phyloP scores from a whole-genome alignment of 75 land plant genomes.

The Sequoia sempervirens region DNA sequence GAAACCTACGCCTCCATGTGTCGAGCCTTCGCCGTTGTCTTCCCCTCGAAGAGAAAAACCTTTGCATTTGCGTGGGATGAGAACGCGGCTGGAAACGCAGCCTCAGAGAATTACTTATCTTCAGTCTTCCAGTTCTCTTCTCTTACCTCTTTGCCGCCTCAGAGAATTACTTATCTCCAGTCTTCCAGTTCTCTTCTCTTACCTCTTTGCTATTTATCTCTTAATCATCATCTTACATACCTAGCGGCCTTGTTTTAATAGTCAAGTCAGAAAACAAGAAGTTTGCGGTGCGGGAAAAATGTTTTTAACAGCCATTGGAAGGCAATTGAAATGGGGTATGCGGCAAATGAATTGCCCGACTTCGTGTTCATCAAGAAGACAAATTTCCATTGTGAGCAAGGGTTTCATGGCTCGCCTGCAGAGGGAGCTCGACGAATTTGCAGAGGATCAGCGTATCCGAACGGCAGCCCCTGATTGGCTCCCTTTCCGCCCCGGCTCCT shows the following conservation, averaged over 20 bases:
- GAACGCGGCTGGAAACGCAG: too few relatives aligned
- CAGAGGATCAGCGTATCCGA: neutral
- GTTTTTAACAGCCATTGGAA: neutral
- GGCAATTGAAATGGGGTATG: neutral
- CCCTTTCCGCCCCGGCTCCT: conserved; percentile 8
- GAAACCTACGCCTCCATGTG: too few relatives aligned
- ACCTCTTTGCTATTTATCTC: too few relatives aligned
- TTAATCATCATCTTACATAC: too few relatives aligned
- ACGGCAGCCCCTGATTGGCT: conserved; percentile 11
- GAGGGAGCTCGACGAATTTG: neutral
- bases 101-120: too few relatives aligned
- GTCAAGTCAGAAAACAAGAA: neutral
- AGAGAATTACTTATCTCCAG: too few relatives aligned
- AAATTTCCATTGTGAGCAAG: neutral
- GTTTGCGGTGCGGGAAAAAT: neutral
- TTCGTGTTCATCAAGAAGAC: neutral
- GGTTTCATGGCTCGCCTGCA: conserved; percentile 1
- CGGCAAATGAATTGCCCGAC: neutral
- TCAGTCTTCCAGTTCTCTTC: too few relatives aligned
- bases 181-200: too few relatives aligned
- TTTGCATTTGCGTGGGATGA: too few relatives aligned
- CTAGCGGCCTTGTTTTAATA: neutral
- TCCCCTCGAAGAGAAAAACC: too few relatives aligned
- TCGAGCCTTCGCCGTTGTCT: too few relatives aligned
- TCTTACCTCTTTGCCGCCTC: too few relatives aligned